Evolutionary conservation across 768 basidiomycete genomes (phyloP).

Genomic region (Mycena amicta): DNA sequence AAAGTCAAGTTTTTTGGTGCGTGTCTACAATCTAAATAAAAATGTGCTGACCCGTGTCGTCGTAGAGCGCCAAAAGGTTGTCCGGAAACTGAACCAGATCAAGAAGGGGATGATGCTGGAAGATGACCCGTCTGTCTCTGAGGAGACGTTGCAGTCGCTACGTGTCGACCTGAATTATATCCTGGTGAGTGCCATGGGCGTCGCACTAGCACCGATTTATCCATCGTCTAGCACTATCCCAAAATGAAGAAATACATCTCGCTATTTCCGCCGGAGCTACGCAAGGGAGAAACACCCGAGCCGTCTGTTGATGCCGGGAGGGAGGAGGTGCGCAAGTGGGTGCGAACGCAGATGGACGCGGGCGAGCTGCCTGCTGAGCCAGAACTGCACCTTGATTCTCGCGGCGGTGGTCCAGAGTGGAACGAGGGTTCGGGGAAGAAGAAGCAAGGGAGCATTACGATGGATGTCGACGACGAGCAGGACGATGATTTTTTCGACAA

Average conservation of each 20-base stretch:
- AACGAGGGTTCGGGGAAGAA: constrained; percentile 1
- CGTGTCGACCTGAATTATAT: constrained; percentile 93
- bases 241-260: constrained; percentile 88
- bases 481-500: constrained; percentile 21
- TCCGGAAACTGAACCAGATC: constrained; percentile 73
- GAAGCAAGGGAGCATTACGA: not conserved
- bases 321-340: constrained; percentile 60
- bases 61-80: constrained; percentile 86
- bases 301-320: constrained; percentile 50
- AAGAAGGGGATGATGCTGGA: constrained; percentile 50
- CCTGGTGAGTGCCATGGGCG: constrained; percentile 64
- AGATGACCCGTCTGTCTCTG: constrained; percentile 40
- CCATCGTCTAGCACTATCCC: constrained; percentile 84
- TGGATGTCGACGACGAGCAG: constrained; percentile 1
- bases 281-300: constrained; percentile 36
- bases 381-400: constrained; percentile 44
- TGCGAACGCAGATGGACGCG: constrained; percentile 59
- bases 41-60: too few species aligned
- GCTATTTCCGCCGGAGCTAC: constrained; percentile 75
- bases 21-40: too few species aligned
- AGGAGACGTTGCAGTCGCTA: constrained; percentile 55
- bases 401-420: constrained; percentile 6
- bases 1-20: constrained; percentile 93
- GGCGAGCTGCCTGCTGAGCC: constrained; percentile 64
- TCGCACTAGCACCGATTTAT: too few species aligned